Conservation (phyloP, 441 rosid species). For the Isatis lusitanica region DNA sequence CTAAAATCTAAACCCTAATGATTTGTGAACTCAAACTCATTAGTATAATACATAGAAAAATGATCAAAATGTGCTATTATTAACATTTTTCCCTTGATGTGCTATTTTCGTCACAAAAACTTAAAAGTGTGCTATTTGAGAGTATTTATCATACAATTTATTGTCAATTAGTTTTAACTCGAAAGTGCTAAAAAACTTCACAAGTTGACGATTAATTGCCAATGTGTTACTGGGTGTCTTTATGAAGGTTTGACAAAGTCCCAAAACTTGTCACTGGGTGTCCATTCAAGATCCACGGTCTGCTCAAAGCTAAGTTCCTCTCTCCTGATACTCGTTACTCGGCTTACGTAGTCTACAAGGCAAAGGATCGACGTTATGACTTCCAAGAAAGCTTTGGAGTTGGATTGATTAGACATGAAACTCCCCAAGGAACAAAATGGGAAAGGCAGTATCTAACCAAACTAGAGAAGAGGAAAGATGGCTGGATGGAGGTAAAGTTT, state of each 20-base stretch:
- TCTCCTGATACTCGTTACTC: slow-evolving; percentile 34
- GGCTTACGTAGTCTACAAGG: slow-evolving; percentile 35
- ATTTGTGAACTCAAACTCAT: too few species aligned
- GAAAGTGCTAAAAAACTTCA: not conserved
- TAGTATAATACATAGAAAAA: too few species aligned
- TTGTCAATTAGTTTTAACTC: not conserved
- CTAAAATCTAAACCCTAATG: too few species aligned
- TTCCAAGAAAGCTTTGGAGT: not conserved
- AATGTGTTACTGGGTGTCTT: not conserved
- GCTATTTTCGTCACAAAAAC: too few species aligned
- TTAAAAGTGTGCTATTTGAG: too few species aligned
- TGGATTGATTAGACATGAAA: not conserved
- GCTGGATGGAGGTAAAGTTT: slow-evolving; percentile 45
- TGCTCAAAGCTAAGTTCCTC: slow-evolving; percentile 13
- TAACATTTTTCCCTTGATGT: too few species aligned
- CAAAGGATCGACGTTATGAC: not conserved
- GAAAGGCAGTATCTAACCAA: not conserved
- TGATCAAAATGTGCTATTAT: too few species aligned
- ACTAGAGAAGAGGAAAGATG: slow-evolving; percentile 24
- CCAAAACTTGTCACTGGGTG: slow-evolving; percentile 16
- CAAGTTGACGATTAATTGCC: not conserved
- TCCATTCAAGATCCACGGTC: slow-evolving; percentile 34
- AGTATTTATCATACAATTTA: too few species aligned
- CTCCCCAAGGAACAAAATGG: not conserved
- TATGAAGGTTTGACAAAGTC: slow-evolving; percentile 39